phyloP scores from a whole-genome alignment of 345 rosid species.

The Eucalyptus dawsonii region DNA sequence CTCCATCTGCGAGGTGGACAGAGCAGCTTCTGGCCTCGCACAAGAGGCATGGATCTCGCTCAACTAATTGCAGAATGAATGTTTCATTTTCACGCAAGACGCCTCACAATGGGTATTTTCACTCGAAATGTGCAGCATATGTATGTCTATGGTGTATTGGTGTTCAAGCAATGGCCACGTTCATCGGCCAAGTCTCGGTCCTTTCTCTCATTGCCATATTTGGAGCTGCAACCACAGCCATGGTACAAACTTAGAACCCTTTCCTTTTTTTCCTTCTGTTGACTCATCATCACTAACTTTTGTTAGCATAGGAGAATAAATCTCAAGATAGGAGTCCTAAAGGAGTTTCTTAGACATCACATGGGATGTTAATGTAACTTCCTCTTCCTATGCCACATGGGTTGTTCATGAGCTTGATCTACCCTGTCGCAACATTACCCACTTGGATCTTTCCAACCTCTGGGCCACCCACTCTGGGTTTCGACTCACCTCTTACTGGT shows the following conservation, averaged over 20 bases:
- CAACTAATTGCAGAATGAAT: background rate
- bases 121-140: constrained; percentile 35
- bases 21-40: background rate
- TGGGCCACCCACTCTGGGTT: background rate
- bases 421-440: background rate
- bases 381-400: background rate
- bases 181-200: constrained; percentile 90
- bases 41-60: background rate
- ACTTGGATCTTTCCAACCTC: background rate
- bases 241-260: constrained; percentile 27
- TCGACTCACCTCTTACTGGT: background rate
- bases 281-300: background rate
- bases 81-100: background rate
- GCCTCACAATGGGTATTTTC: background rate
- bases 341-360: background rate
- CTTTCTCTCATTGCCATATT: constrained; percentile 85
- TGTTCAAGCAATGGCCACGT: constrained; percentile 94
- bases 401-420: background rate
- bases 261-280: background rate
- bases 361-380: background rate
- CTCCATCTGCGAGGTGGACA: background rate
- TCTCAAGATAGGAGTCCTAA: background rate
- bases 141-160: constrained; percentile 76
- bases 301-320: background rate
- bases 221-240: constrained; percentile 97